A percentile compares a stretch with the other conserved stretches of the same genome.
These are phyloP conservation scores for Grigorovia jiainica DNA, from an alignment of 805 yeast genomes.

Conservation along the genomic window DNA sequence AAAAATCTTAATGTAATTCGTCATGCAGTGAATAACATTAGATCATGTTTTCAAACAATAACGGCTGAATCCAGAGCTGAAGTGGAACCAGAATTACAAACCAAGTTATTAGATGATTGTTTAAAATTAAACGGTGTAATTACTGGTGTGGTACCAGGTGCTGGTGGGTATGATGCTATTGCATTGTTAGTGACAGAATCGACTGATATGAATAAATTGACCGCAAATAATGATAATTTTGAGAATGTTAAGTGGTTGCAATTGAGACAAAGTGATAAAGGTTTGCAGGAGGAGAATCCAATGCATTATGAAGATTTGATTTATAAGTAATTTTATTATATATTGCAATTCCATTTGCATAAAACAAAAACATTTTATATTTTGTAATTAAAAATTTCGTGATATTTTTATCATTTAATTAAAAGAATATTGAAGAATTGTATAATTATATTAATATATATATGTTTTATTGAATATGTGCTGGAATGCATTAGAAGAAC, in stretches of 20 bases:
- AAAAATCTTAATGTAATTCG: constrained; percentile 32
- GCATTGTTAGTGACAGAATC: constrained; percentile 53
- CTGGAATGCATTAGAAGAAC: not conserved
- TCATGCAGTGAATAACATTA: constrained; percentile 38
- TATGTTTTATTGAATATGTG: too few relatives aligned
- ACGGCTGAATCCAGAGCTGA: constrained; percentile 67
- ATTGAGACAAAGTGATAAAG: constrained; percentile 51
- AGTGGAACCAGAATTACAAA: constrained; percentile 80
- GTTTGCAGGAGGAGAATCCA: constrained; percentile 42
- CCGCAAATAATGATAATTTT: constrained; percentile 28
- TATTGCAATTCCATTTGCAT: too few relatives aligned
- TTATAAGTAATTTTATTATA: too few relatives aligned
- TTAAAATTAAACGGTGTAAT: constrained; percentile 58
- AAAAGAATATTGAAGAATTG: too few relatives aligned
- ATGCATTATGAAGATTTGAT: constrained; percentile 18
- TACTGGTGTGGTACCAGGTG: constrained; percentile 98
- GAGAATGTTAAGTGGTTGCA: constrained; percentile 56
- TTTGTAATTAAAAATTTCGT: too few relatives aligned
- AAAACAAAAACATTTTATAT: too few relatives aligned
- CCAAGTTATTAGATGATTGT: constrained; percentile 53
- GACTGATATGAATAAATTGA: constrained; percentile 26
- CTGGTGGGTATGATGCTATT: constrained; percentile 95
- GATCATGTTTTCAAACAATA: constrained; percentile 49
- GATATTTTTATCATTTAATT: too few relatives aligned
- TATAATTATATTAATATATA: too few relatives aligned